These are phyloP conservation scores for Dalbergia oliveri DNA, from an alignment of 306 rosid species.

Conservation along the genomic window DNA sequence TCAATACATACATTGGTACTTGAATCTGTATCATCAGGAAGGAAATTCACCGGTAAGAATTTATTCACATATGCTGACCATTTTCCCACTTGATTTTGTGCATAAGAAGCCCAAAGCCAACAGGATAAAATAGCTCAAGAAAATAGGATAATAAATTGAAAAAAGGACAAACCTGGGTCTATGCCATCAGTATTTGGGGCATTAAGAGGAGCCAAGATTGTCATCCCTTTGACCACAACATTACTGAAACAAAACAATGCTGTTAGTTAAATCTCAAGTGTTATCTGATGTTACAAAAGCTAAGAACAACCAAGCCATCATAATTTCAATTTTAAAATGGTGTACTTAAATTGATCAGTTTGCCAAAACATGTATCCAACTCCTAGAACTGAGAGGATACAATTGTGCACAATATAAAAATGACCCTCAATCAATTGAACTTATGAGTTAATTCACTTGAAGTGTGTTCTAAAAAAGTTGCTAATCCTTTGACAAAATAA, in stretches of 20 bases:
- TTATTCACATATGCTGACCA: background rate
- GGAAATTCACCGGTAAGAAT: conserved; percentile 23
- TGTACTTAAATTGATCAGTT: conserved; percentile 6
- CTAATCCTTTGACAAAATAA: background rate
- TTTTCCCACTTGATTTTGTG: background rate
- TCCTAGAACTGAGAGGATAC: background rate
- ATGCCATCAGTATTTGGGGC: conserved; percentile 98
- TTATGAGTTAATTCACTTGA: background rate
- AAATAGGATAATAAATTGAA: background rate
- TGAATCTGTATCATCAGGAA: conserved; percentile 67
- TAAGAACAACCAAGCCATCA: background rate
- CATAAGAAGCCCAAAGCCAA: background rate
- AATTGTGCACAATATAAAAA: background rate
- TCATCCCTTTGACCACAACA: conserved; percentile 91
- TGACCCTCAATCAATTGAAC: background rate
- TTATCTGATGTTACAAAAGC: conserved; percentile 35
- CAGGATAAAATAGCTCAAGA: conserved; percentile 18
- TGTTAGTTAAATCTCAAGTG: conserved; percentile 20
- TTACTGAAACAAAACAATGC: conserved; percentile 68
- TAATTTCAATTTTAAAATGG: background rate
- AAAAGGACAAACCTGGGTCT: conserved; percentile 76
- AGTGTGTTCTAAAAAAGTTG: background rate
- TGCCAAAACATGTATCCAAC: conserved; percentile 4
- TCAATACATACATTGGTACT: conserved; percentile 84
- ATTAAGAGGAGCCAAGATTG: conserved; percentile 91